Base-by-base conservation (phyloP, 352 stramenopile genomes). In the Phytophthora pinifolia region DNA sequence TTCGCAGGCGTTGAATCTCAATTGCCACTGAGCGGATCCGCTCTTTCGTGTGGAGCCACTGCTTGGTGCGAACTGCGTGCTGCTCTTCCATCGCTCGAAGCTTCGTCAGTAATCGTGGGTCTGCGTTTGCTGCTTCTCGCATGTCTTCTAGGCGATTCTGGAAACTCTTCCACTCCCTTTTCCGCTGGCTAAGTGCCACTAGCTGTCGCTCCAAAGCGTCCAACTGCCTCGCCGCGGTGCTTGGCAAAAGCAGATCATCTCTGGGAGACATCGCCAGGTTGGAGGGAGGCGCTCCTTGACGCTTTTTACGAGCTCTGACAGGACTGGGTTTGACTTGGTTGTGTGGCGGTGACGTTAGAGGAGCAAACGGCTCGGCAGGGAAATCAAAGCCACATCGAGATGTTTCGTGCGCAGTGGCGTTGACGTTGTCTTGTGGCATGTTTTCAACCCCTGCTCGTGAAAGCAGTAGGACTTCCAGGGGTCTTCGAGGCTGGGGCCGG, bases 401-500 rank as follows among this genome's bases (percentile, higher is more conserved):
- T 9, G 20, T 20, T 62, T 66, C 64, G 29, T 45, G 30, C 6
- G 20, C 41, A 15, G 34, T 44, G 14, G 18, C 25, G 13, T 46
- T 58, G 6, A 38, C 22, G 18, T 52, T 56, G 17, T 8, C 15
- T 32, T 20, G 15, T 15, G n/a, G 9, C 3, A 41, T 13, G 1
- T 52, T 51, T 27, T 54, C 29, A 22, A 33, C 5, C 25, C 58
- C 45, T 29, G 33, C 3, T 38, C 60, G 41, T 17, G 33, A 30
- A 25, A 46, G 45, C 13, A 72, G 42, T 36, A 75, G 18, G 34
- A 73, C 34, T 10, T 78, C 69, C 6, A 78, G 29, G 12, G 69
- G 65, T 44, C 59, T 62, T 42, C 69, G 58, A 52, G 69, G 69
- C 14, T 73, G 69, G 9, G 69, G 69, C 9, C 69, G 65, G 17